phyloP scores from a whole-genome alignment of 2,329 filamentous ascomycete genomes.

The Ambrosiella xylebori region DNA sequence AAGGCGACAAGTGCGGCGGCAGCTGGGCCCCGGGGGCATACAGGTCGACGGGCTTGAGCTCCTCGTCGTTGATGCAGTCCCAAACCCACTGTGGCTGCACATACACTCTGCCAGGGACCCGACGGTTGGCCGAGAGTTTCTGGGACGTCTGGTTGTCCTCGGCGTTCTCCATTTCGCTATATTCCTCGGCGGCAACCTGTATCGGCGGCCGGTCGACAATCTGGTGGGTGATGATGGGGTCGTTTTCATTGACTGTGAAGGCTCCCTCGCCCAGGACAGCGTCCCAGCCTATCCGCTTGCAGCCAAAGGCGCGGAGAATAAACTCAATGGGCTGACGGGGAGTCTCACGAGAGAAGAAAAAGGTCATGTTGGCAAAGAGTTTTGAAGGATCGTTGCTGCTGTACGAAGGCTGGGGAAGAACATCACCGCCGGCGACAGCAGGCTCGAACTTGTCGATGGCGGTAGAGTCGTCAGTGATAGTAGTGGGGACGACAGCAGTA shows the following conservation, averaged over 20 bases:
- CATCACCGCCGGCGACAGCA: slow-evolving; percentile 66
- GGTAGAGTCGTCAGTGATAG: slow-evolving; percentile 30
- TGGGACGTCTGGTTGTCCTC: slow-evolving; percentile 46
- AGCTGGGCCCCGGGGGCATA: slow-evolving; percentile 82
- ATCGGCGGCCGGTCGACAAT: slow-evolving; percentile 80
- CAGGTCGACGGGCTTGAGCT: slow-evolving; percentile 67
- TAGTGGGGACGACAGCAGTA: slow-evolving; percentile 24
- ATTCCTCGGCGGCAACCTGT: slow-evolving; percentile 36
- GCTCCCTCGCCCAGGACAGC: slow-evolving; percentile 76
- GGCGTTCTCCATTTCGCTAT: slow-evolving; percentile 22
- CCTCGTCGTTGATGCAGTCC: slow-evolving; percentile 88
- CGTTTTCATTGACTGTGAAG: slow-evolving; percentile 76
- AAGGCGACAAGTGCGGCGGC: slow-evolving; percentile 88
- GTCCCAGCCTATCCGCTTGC: slow-evolving; percentile 93
- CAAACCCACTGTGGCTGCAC: slow-evolving; percentile 97
- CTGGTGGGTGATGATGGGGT: slow-evolving; percentile 86
- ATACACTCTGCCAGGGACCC: slow-evolving; percentile 82
- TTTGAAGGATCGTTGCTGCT: slow-evolving; percentile 48
- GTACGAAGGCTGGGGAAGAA: slow-evolving; percentile 60
- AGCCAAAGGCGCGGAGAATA: slow-evolving; percentile 81
- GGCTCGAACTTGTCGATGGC: slow-evolving; percentile 86
- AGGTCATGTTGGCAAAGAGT: slow-evolving; percentile 77
- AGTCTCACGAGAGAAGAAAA: slow-evolving; percentile 88
- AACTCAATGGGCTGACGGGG: slow-evolving; percentile 84
- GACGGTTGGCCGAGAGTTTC: slow-evolving; percentile 43